Conservation (phyloP, 192 early-diverging fungal genomes). For the Mortierella antarctica region DNA sequence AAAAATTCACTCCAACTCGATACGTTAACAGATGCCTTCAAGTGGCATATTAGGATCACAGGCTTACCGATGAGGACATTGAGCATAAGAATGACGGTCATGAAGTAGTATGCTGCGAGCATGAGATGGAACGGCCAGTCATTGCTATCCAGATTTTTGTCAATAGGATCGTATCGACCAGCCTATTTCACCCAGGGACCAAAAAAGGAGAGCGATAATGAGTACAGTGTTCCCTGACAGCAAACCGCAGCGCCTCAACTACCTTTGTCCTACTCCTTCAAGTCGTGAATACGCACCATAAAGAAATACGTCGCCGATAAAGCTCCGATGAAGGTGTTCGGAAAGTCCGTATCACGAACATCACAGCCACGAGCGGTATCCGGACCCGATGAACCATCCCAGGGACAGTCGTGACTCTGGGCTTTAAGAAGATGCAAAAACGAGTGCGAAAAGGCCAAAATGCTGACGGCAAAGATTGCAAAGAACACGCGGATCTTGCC, state of each 20-base stretch:
- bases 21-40: too few species aligned
- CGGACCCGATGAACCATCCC: not conserved
- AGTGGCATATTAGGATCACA: too few species aligned
- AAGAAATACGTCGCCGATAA: conserved; percentile 22
- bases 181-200: not conserved
- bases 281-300: conserved; percentile 2
- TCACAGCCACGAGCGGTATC: not conserved
- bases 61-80: conserved; percentile 36
- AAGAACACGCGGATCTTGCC: conserved; percentile 20
- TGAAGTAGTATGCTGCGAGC: conserved; percentile 27
- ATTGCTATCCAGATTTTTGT: not conserved
- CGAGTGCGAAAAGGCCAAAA: conserved; percentile 19
- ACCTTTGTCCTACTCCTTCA: too few species aligned
- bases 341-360: conserved; percentile 10
- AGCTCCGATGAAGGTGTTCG: conserved; percentile 6
- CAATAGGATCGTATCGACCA: conserved; percentile 11
- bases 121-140: conserved; percentile 37
- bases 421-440: conserved; percentile 10
- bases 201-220: not conserved
- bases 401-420: conserved; percentile 2
- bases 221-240: not conserved
- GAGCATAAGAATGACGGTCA: conserved; percentile 32
- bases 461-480: conserved; percentile 7
- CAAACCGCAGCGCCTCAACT: too few species aligned
- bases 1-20: too few species aligned